phyloP scores from a whole-genome alignment of 352 stramenopile species.

The Globisporangium mamillatum region DNA sequence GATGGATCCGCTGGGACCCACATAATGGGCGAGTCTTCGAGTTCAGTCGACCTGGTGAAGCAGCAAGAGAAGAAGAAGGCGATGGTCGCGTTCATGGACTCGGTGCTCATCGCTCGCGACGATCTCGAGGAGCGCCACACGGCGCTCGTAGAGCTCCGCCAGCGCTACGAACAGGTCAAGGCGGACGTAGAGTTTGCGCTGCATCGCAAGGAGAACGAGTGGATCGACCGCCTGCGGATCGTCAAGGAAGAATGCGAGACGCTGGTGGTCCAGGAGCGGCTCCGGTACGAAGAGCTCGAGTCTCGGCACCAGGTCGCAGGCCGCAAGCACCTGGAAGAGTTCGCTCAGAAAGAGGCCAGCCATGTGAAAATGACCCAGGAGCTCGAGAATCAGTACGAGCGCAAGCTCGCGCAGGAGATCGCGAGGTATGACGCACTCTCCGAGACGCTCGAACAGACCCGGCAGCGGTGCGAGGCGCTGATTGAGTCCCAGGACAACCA shows the following conservation, averaged over 20 bases:
- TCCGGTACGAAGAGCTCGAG: slow-evolving; percentile 81
- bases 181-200: slow-evolving; percentile 82
- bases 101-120: slow-evolving; percentile 68
- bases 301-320: slow-evolving; percentile 58
- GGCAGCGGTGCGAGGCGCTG: slow-evolving; percentile 86
- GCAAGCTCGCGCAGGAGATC: slow-evolving; percentile 88
- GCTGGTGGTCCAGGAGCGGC: slow-evolving; percentile 70
- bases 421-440: slow-evolving; percentile 84
- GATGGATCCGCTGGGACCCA: background rate
- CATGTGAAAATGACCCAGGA: slow-evolving; percentile 87
- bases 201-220: slow-evolving; percentile 86
- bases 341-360: slow-evolving; percentile 68
- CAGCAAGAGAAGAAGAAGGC: slow-evolving; percentile 30
- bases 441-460: slow-evolving; percentile 86
- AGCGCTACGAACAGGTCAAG: slow-evolving; percentile 76
- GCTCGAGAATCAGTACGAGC: slow-evolving; percentile 92
- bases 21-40: background rate
- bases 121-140: slow-evolving; percentile 71
- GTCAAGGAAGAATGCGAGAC: slow-evolving; percentile 78
- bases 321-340: slow-evolving; percentile 75
- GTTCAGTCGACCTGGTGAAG: slow-evolving; percentile 2
- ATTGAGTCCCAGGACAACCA: slow-evolving; percentile 80
- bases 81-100: slow-evolving; percentile 30
- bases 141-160: slow-evolving; percentile 51
- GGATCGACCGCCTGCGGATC: slow-evolving; percentile 76